Percentiles rank a stretch among this genome's conserved stretches.
Evolutionary conservation across 768 basidiomycete genomes (phyloP).

Genomic region (Auriscalpium orientale): DNA sequence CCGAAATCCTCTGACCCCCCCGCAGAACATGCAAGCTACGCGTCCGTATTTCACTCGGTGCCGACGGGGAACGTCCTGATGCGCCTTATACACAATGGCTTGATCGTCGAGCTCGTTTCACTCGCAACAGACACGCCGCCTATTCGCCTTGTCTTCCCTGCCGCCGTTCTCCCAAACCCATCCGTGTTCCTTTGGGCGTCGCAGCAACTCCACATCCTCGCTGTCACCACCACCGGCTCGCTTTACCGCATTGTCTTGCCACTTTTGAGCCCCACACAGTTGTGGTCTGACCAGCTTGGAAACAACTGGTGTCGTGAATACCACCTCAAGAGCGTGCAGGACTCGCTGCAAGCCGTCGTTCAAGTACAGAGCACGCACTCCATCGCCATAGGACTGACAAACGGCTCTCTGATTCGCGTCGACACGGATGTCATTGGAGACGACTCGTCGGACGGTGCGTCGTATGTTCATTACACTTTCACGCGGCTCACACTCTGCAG

Average conservation of each 20-base stretch:
- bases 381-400: slow-evolving; percentile 52
- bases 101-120: slow-evolving; percentile 73
- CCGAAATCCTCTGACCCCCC: slow-evolving; percentile 36
- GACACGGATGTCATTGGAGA: slow-evolving; percentile 55
- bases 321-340: slow-evolving; percentile 44
- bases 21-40: slow-evolving; percentile 66
- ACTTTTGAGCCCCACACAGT: slow-evolving; percentile 25
- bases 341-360: slow-evolving; percentile 30
- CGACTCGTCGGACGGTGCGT: slow-evolving; percentile 53
- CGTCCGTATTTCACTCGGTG: slow-evolving; percentile 48
- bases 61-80: slow-evolving; percentile 60
- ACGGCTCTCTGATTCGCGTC: slow-evolving; percentile 60
- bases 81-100: slow-evolving; percentile 66
- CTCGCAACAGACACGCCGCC: slow-evolving; percentile 57
- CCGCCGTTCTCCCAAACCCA: slow-evolving; percentile 56
- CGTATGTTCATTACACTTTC: neutral
- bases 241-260: slow-evolving; percentile 70
- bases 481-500: slow-evolving; percentile 28
- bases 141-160: slow-evolving; percentile 74
- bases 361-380: slow-evolving; percentile 62
- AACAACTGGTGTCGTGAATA: slow-evolving; percentile 62
- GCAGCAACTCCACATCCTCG: slow-evolving; percentile 60
- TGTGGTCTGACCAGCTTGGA: slow-evolving; percentile 20
- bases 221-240: slow-evolving; percentile 58
- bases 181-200: slow-evolving; percentile 45